Base-by-base conservation (phyloP, 495 filamentous ascomycete species). In the Cryomyces minteri region DNA sequence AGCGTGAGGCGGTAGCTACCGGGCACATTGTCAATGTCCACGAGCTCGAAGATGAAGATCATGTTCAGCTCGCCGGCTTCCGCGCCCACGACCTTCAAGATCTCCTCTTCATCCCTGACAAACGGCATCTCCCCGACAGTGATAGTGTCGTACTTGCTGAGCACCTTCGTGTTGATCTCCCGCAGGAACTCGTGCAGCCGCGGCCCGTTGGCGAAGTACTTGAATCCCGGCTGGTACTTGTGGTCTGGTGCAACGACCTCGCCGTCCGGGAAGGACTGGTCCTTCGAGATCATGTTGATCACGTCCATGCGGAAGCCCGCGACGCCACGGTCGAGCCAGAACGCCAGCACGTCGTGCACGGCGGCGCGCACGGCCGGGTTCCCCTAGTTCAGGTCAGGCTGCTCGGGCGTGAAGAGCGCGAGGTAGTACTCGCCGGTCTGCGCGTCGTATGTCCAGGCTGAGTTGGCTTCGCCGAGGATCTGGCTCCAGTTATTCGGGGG, bases 401-500 rank as follows among this genome's bases (percentile, higher is more conserved):
- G 71, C 48, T 70, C 62, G 3, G 60, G 54, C 0, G 62, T 62
- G 49, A 69, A 74, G 29, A 75, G 61, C 44, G 69, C 63, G 32
- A 75, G 59, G 47, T 69, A 75, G 49, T 73, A 75, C 48, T 74
- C 68, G 34, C 68, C 56, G 0, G 67, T 70, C 7, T 45, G 41
- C 46, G 70, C 67, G 42, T 73, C 69, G 62, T 63, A 75, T 30
- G 63, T 64, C 71, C 71, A 75, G 0, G 67, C 70, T 42, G 62
- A 67, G 32, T 69, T 69, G 10, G 52, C 56, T 46, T 63, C 60
- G 8, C 69, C 71, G 31, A 77, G 72, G 28, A 68, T 63, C 46
- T 61, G 58, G 30, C 65, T 62, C 70, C 71, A 78, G 54, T 78
- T 78, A 45, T 73, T 78, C 0, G 74, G 74, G 0, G 73, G 74